phyloP scores from a whole-genome alignment of 306 rosid species.

The Sophora flavescens region DNA sequence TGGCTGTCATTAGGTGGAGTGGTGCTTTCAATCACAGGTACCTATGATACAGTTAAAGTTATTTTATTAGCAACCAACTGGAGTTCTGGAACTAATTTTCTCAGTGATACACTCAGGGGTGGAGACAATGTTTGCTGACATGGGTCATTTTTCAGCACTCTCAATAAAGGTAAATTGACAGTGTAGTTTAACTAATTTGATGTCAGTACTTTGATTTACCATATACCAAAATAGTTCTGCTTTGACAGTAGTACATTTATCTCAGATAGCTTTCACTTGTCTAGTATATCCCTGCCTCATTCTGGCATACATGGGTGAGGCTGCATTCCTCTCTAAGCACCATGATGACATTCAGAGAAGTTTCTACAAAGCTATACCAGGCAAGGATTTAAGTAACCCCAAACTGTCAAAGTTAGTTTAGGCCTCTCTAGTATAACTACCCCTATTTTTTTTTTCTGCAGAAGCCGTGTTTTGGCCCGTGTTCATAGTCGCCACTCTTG shows the following conservation, averaged over 20 bases:
- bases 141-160: conserved; percentile 78
- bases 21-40: conserved; percentile 80
- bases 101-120: conserved; percentile 61
- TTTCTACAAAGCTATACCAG: conserved; percentile 80
- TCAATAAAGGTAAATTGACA: conserved; percentile 67
- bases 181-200: background rate
- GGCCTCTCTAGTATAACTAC: background rate
- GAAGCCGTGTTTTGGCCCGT: conserved; percentile 85
- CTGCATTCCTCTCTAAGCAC: conserved; percentile 81
- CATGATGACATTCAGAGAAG: conserved; percentile 75
- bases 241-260: conserved; percentile 34
- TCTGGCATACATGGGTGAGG: conserved; percentile 84
- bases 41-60: background rate
- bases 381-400: conserved; percentile 50
- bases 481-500: conserved; percentile 73
- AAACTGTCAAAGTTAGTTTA: background rate
- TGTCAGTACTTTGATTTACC: background rate
- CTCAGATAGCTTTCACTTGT: conserved; percentile 78
- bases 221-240: background rate
- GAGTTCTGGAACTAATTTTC: conserved; percentile 40
- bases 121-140: conserved; percentile 82
- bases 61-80: conserved; percentile 40
- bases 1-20: conserved; percentile 77
- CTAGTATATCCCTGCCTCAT: conserved; percentile 74
- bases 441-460: conserved; percentile 41